These are phyloP conservation scores for Picochlorum sp. DNA, from an alignment of 139 green algal species.

Conservation along the genomic window DNA sequence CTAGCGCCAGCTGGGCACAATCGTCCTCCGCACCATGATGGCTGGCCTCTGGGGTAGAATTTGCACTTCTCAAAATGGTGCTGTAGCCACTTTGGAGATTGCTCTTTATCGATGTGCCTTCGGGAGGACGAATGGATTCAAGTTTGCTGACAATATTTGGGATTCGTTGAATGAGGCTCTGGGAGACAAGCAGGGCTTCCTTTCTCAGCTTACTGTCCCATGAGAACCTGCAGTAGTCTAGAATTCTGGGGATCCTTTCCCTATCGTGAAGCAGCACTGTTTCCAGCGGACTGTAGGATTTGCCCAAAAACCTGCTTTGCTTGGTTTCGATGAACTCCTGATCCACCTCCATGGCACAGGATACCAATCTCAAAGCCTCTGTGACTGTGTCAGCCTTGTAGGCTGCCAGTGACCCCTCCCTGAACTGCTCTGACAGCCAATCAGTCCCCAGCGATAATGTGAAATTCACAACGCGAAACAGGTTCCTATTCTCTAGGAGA, in stretches of 20 bases:
- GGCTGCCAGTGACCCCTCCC: background rate
- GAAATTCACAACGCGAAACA: background rate
- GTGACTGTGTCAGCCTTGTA: background rate
- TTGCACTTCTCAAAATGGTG: background rate
- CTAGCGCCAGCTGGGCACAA: constrained; percentile 21
- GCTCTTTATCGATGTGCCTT: background rate
- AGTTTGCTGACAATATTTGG: background rate
- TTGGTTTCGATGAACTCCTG: background rate
- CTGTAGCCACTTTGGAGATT: background rate
- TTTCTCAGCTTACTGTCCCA: background rate
- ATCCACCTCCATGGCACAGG: background rate
- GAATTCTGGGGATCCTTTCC: background rate
- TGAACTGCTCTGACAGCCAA: background rate
- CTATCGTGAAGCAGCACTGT: background rate
- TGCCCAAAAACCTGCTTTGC: background rate
- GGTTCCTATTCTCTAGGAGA: constrained; percentile 34
- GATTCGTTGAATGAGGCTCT: background rate
- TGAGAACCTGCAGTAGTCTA: constrained; percentile 1
- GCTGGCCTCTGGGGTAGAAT: background rate
- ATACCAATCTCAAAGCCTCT: background rate
- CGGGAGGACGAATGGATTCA: background rate
- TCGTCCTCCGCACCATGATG: constrained; percentile 1
- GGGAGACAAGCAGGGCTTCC: background rate
- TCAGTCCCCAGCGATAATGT: constrained; percentile 6
- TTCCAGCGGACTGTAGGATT: background rate